Evolutionary conservation across 2,329 filamentous ascomycete species (phyloP).

Genomic region (Beauveria varroae): DNA sequence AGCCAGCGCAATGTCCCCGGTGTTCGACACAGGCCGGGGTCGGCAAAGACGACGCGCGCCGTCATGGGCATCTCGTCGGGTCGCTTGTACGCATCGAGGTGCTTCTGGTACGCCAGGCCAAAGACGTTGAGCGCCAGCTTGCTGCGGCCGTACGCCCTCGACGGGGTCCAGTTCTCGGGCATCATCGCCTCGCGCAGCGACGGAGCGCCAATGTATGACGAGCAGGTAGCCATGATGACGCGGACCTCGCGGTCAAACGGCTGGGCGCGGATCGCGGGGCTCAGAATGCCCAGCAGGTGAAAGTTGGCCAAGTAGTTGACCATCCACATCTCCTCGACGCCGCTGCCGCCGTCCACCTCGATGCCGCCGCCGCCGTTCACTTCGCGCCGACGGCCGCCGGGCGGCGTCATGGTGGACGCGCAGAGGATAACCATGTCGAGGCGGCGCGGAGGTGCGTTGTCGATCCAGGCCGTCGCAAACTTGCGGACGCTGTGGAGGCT

Average conservation of each 20-base stretch:
- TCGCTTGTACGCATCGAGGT: conserved; percentile 74
- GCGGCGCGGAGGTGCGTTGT: conserved; percentile 82
- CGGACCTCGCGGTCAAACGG: conserved; percentile 90
- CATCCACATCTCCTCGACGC: conserved; percentile 85
- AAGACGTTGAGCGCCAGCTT: conserved; percentile 84
- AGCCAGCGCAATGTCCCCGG: conserved; percentile 84
- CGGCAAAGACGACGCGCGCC: conserved; percentile 74
- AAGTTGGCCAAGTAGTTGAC: conserved; percentile 95
- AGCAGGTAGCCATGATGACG: conserved; percentile 78
- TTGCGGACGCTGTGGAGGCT: conserved; percentile 84
- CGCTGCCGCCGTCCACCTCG: conserved; percentile 79
- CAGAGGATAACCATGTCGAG: conserved; percentile 89
- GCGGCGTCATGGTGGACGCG: conserved; percentile 68
- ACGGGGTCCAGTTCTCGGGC: conserved; percentile 46
- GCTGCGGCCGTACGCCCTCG: conserved; percentile 55
- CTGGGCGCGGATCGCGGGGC: conserved; percentile 81
- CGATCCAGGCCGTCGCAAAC: conserved; percentile 97
- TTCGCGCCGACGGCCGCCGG: conserved; percentile 48
- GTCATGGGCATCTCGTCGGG: conserved; percentile 79
- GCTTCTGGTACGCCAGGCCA: conserved; percentile 84
- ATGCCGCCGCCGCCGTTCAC: conserved; percentile 83
- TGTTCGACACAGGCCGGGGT: conserved; percentile 78
- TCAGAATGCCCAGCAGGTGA: conserved; percentile 85
- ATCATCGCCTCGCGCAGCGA: conserved; percentile 49
- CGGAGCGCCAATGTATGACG: conserved; percentile 75